Percentiles rank a stretch among this genome's conserved stretches.
These are phyloP conservation scores for Cucumis melo DNA, from an alignment of 306 rosid species.

Conservation along the genomic window DNA sequence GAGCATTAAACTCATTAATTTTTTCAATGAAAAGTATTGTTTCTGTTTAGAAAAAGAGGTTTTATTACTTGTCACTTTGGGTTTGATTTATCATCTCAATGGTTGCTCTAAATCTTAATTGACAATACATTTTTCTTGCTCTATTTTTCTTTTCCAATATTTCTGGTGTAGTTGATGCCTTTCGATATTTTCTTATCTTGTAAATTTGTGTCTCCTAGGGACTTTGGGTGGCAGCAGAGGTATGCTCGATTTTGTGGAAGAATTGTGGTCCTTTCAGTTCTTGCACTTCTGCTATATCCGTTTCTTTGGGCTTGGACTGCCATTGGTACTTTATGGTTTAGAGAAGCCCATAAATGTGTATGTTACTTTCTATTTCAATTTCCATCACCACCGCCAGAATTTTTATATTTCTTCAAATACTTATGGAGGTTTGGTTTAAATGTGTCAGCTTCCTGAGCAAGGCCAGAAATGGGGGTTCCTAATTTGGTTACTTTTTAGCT, in stretches of 20 bases:
- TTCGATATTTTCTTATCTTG: background rate
- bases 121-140: background rate
- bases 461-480: slow-evolving; percentile 99
- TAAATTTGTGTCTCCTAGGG: slow-evolving; percentile 38
- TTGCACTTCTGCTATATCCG: slow-evolving; percentile 74
- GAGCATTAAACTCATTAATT: no score
- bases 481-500: slow-evolving; percentile 95
- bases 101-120: background rate
- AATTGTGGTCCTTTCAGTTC: slow-evolving; percentile 71
- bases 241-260: slow-evolving; percentile 97
- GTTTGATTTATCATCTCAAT: background rate
- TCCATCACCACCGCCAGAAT: background rate
- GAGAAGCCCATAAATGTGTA: slow-evolving; percentile 67
- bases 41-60: no score
- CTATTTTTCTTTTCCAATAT: background rate
- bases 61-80: background rate
- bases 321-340: slow-evolving; percentile 83
- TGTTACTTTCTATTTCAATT: slow-evolving; percentile 15
- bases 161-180: background rate
- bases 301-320: slow-evolving; percentile 98
- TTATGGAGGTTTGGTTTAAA: slow-evolving; percentile 14
- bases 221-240: slow-evolving; percentile 96
- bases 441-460: slow-evolving; percentile 63
- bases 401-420: slow-evolving; percentile 1
- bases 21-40: no score